Conservation (phyloP, 2,329 filamentous ascomycete genomes). For the Paramyrothecium sp. region DNA sequence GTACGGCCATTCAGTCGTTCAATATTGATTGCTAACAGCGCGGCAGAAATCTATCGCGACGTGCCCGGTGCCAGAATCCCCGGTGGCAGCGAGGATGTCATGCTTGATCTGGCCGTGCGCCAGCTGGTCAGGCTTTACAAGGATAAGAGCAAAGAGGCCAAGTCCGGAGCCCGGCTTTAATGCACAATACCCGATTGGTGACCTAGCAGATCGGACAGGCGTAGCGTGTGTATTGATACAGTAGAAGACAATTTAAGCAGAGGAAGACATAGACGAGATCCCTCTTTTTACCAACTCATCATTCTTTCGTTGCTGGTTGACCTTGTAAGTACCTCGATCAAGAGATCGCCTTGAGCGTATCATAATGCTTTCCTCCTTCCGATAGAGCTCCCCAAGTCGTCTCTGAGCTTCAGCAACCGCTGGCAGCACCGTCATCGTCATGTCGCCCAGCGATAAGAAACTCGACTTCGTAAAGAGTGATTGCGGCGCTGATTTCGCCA, state of each 20-base stretch:
- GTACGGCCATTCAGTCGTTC: conserved; percentile 26
- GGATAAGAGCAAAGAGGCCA: conserved; percentile 3
- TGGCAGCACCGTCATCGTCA: conserved; percentile 49
- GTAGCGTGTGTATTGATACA: too few relatives aligned
- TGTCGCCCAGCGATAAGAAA: conserved; percentile 50
- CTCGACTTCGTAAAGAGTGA: conserved; percentile 38
- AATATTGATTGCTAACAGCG: neutral
- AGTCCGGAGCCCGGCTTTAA: neutral
- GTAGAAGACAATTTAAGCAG: too few relatives aligned
- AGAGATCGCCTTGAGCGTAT: too few relatives aligned
- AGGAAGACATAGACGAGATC: too few relatives aligned
- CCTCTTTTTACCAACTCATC: too few relatives aligned
- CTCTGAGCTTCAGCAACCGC: conserved; percentile 33
- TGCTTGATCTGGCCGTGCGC: conserved; percentile 17
- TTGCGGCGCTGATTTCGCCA: conserved; percentile 41
- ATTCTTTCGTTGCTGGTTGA: too few relatives aligned
- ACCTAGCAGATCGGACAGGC: too few relatives aligned
- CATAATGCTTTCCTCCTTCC: conserved; percentile 40
- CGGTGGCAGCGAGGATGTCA: conserved; percentile 19
- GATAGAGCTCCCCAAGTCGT: conserved; percentile 37
- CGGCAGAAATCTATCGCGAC: conserved; percentile 21
- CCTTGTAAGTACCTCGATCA: too few relatives aligned
- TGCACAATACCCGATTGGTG: too few relatives aligned
- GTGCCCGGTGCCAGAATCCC: conserved; percentile 12
- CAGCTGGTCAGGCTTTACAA: conserved; percentile 15